Base-by-base conservation (phyloP, 2,329 filamentous ascomycete species). In the Aspergillus uvarum region DNA sequence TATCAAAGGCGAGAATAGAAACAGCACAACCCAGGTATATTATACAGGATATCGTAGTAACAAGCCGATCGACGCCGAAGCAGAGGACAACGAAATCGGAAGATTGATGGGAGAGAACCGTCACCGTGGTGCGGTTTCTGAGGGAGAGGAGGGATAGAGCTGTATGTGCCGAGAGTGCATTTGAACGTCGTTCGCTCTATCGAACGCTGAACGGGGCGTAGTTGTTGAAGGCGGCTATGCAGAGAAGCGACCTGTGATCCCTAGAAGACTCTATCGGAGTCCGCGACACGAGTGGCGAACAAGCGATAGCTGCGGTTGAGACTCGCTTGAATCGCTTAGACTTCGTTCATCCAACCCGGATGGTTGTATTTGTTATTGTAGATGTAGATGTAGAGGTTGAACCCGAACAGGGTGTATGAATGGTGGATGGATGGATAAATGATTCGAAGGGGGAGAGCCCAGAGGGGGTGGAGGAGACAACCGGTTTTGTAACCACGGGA, bases 41-140 rank as follows among this genome's bases (percentile, higher is more conserved):
- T 77, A 72, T 78, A 78, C 76, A 78, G 74, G 75, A 76, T 78
- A 78, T 77, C 74, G 69, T 69, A 66, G 38, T 67, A 67, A 71
- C 57, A 69, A 68, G 63, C 66, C 68, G 69, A 72, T 68, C 64
- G 72, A 75, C 72, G 71, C 72, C 72, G 69, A 69, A 62, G 56
- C 67, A 68, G 61, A 64, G 63, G 58, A 66, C 61, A 60, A 68
- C 65, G 54, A 65, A 65, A 63, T 63, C 58, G 58, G 54, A 60
- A 61, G 53, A 60, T 61, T 63, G 61, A 62, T 64, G 61, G 38
- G 16, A 67, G 66, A 72, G 65, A 70, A 73, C 75, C 73, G 77
- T 79, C 77, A 79, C 76, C 77, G 75, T 61, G 71, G 76, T 64
- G 77, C 74, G 71, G 76, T 70, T 70, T 74, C 70, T 64, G 75